Percentiles rank a stretch among this genome's conserved stretches.
Conservation (phyloP, 306 rosid species). For the Gynostemma pentaphyllum region DNA sequence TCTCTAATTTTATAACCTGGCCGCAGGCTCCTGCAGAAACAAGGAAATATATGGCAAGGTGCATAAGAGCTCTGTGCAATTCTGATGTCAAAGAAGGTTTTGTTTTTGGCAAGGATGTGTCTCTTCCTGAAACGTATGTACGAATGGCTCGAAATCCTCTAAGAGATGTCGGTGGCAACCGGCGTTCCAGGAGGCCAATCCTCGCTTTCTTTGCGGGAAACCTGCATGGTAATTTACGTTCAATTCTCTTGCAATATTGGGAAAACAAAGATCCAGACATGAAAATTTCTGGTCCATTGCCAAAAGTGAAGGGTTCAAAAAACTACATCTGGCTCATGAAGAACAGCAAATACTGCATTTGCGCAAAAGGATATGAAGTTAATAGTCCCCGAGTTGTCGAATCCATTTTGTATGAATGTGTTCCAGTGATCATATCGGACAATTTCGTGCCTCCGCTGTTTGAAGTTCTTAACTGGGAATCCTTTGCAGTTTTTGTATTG, state of each 20-base stretch:
- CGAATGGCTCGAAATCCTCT: conserved; percentile 43
- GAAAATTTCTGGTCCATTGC: conserved; percentile 53
- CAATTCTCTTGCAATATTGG: conserved; percentile 62
- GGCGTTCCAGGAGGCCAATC: conserved; percentile 53
- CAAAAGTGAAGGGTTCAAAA: conserved; percentile 37
- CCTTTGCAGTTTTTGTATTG: conserved; percentile 71
- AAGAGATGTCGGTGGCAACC: conserved; percentile 57
- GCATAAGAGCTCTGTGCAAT: conserved; percentile 88
- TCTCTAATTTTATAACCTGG: conserved; percentile 11
- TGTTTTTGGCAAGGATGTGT: conserved; percentile 75
- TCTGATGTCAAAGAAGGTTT: conserved; percentile 80
- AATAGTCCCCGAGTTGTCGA: conserved; percentile 92
- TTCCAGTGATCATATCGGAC: conserved; percentile 92
- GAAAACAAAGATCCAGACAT: conserved; percentile 81
- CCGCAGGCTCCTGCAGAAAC: conserved; percentile 89
- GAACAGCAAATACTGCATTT: conserved; percentile 85
- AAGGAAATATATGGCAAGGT: conserved; percentile 40
- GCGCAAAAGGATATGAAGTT: conserved; percentile 91
- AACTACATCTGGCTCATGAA: conserved; percentile 58
- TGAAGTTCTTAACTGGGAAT: conserved; percentile 76
- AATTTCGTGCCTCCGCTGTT: conserved; percentile 88
- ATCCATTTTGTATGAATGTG: conserved; percentile 64
- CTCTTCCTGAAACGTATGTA: conserved; percentile 84
- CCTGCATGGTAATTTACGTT: conserved; percentile 74
- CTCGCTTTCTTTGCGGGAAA: conserved; percentile 85